Conservation (phyloP, 352 stramenopile genomes). For the Phytopythium helicoides region DNA sequence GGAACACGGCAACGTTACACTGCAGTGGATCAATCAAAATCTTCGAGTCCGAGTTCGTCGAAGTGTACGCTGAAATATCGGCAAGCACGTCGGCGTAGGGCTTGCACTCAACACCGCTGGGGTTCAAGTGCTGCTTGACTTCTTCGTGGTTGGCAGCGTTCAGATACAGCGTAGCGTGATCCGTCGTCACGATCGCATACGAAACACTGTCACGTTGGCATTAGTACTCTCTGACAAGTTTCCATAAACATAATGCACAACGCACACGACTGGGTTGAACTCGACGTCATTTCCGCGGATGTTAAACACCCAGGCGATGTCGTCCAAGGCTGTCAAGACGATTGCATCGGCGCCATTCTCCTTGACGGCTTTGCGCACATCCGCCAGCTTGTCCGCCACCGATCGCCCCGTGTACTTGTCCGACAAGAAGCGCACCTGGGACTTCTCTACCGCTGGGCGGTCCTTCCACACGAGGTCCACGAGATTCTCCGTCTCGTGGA, state of each 20-base stretch:
- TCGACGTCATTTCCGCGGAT: conserved; percentile 96
- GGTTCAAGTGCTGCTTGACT: conserved; percentile 40
- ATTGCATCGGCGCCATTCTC: conserved; percentile 91
- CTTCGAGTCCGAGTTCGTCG: conserved; percentile 48
- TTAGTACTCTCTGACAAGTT: too few species aligned
- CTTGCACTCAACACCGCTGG: conserved; percentile 61
- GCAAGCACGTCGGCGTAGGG: conserved; percentile 52
- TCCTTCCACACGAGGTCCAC: conserved; percentile 95
- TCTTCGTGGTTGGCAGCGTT: conserved; percentile 74
- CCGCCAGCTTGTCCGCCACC: conserved; percentile 89
- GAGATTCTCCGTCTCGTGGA: conserved; percentile 89
- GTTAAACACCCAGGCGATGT: conserved; percentile 98
- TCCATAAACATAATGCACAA: conserved; percentile 82
- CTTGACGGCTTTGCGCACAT: conserved; percentile 78
- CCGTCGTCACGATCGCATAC: conserved; percentile 92
- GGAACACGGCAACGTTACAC: conserved; percentile 84
- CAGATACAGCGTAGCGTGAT: conserved; percentile 92
- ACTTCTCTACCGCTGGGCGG: conserved; percentile 65
- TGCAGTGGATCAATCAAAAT: conserved; percentile 78
- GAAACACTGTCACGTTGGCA: conserved; percentile 44
- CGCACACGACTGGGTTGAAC: conserved; percentile 97
- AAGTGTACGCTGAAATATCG: conserved; percentile 44
- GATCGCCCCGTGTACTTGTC: conserved; percentile 92
- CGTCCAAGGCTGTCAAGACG: conserved; percentile 95
- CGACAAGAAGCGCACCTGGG: conserved; percentile 90